Conservation (phyloP, 2,329 filamentous ascomycete genomes). For the Pyricularia grisea region DNA sequence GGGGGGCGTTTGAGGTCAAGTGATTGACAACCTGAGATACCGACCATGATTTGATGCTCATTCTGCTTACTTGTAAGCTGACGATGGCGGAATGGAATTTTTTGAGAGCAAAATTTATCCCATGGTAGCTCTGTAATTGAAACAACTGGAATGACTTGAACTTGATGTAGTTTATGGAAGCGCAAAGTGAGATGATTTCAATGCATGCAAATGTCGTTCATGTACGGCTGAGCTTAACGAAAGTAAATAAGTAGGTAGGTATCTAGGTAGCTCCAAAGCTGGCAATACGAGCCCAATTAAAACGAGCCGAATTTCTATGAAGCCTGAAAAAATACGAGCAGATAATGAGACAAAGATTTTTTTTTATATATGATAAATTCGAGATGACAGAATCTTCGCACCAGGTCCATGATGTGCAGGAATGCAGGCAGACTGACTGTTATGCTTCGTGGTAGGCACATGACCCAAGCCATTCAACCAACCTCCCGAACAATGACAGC, state of each 20-base stretch:
- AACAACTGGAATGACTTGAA: background rate
- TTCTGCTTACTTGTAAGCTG: constrained; percentile 3
- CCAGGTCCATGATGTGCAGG: background rate
- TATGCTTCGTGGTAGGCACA: background rate
- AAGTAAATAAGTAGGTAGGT: too few relatives aligned
- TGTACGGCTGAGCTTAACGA: background rate
- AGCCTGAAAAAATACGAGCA: too few relatives aligned
- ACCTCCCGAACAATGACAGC: too few relatives aligned
- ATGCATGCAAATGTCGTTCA: background rate
- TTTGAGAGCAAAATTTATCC: background rate
- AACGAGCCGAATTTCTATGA: too few relatives aligned
- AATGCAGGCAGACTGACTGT: background rate
- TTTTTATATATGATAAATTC: too few relatives aligned
- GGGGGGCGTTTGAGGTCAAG: background rate
- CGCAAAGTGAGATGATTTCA: background rate
- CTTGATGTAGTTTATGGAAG: background rate
- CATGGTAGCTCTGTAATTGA: constrained; percentile 4
- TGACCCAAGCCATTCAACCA: too few relatives aligned
- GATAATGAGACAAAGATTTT: too few relatives aligned
- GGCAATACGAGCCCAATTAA: too few relatives aligned
- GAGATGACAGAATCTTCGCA: too few relatives aligned
- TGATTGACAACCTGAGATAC: background rate
- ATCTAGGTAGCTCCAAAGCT: too few relatives aligned
- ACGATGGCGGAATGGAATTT: background rate
- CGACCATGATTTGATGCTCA: background rate